Base-by-base conservation (phyloP, 1,139 yeast species). In the Groenewaldozyma sp. region DNA sequence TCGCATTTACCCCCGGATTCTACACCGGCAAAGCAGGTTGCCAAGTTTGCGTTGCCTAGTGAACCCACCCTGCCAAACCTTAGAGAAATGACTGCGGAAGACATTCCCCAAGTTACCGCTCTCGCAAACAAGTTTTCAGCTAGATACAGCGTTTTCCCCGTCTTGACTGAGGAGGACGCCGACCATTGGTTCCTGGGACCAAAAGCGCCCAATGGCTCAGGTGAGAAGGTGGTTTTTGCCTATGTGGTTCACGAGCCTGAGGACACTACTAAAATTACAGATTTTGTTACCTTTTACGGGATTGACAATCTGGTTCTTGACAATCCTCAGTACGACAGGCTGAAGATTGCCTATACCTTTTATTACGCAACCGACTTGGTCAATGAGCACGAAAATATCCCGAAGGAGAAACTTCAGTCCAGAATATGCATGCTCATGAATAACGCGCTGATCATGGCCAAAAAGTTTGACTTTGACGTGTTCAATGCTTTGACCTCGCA, bases 401-500 rank as follows among this genome's bases (percentile, higher is more conserved):
- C 38, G 10, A 64, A 54, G 36, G 61, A 56, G 3, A 47, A 54
- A 28, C 69, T 83, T 51, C 71, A 73, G 51, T 65, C 68, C 45
- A 71, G 96, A 49, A 68, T 93, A 47, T 65, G 63, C 32, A 60
- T 65, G 7, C 66, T 91, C 49, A 71, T 87, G 45, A 70, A 68
- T 37, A 95, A 88, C 53, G 91, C 94, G 0, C 72, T 91, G 45
- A 73, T 88, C 42, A 65, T 86, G 31, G 78, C 95, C 28, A 82
- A 82, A 59, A 49, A 55, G 19, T 65, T 47, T 62, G 70, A 71
- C 32, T 86, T 83, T 53, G 98, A 91, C 59, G 97, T 93, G 2
- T 86, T 88, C 71, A 91, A 91, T 59, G 95, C 96, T 13, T 70
- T 91, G 45, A 78, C 96, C 0, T 71, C 87, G 10, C 94, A 88